Evolutionary conservation across 2,329 filamentous ascomycete species (phyloP).

Genomic region (Penicillium polonicum): DNA sequence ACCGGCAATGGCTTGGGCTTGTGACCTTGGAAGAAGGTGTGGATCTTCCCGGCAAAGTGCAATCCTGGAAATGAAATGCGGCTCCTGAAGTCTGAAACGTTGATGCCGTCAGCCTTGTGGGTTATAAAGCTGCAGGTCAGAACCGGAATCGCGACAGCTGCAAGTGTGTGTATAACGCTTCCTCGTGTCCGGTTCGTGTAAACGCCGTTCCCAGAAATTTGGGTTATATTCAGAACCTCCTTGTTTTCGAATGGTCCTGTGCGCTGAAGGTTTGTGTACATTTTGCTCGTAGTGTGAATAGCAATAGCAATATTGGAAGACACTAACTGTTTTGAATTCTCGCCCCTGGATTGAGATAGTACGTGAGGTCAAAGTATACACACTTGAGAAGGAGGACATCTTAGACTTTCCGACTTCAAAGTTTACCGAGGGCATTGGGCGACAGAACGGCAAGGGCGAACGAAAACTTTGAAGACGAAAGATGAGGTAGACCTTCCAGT

Average conservation of each 20-base stretch:
- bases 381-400: too few species aligned
- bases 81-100: neutral
- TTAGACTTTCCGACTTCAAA: neutral
- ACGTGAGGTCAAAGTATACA: neutral
- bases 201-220: neutral
- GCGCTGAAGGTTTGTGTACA: neutral
- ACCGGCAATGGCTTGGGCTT: neutral
- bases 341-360: neutral
- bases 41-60: neutral
- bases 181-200: neutral
- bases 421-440: neutral
- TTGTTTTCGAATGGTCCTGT: neutral
- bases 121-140: neutral
- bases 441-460: neutral
- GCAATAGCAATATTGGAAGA: neutral
- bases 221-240: too few species aligned
- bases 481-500: neutral
- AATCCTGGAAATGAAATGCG: neutral
- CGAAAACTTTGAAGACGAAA: neutral
- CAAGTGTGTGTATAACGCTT: too few species aligned
- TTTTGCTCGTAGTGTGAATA: neutral
- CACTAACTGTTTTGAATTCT: neutral
- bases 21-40: too few species aligned
- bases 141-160: neutral
- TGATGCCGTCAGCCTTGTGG: neutral